Conservation (phyloP, 2,329 filamentous ascomycete genomes). For the Neodidymelliopsis sp. region DNA sequence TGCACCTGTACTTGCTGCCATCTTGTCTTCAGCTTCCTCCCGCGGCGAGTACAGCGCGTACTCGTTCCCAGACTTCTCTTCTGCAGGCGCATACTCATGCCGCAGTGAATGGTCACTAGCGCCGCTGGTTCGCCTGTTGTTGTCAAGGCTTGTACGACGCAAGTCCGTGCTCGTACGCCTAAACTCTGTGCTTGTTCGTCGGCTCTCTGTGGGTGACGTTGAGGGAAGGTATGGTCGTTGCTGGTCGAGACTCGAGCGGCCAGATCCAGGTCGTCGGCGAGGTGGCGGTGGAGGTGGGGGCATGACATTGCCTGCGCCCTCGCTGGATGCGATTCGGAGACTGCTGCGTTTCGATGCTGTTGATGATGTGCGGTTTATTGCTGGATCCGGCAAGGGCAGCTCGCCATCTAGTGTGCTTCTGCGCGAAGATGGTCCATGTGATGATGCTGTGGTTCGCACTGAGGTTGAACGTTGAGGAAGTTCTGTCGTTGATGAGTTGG, state of each 20-base stretch:
- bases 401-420: conserved; percentile 37
- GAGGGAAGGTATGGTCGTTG: conserved; percentile 30
- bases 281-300: conserved; percentile 42
- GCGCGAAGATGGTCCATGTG: conserved; percentile 33
- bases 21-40: conserved; percentile 34
- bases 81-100: conserved; percentile 31
- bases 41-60: conserved; percentile 37
- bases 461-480: conserved; percentile 31
- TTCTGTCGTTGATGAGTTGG: conserved; percentile 42
- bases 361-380: conserved; percentile 37
- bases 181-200: conserved; percentile 38
- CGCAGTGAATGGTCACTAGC: conserved; percentile 44
- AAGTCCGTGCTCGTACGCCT: conserved; percentile 26
- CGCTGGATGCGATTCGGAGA: conserved; percentile 35
- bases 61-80: conserved; percentile 29
- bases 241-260: conserved; percentile 42
- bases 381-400: conserved; percentile 27
- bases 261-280: conserved; percentile 44
- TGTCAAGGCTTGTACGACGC: conserved; percentile 38
- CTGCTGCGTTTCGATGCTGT: conserved; percentile 36
- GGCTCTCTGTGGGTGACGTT: conserved; percentile 36
- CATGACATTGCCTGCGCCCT: conserved; percentile 31
- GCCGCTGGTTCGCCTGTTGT: conserved; percentile 40
- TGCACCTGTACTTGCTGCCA: conserved; percentile 13
- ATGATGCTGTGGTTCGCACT: conserved; percentile 29